Conservation (phyloP, 768 basidiomycete species). For the Exidia glandulosa region DNA sequence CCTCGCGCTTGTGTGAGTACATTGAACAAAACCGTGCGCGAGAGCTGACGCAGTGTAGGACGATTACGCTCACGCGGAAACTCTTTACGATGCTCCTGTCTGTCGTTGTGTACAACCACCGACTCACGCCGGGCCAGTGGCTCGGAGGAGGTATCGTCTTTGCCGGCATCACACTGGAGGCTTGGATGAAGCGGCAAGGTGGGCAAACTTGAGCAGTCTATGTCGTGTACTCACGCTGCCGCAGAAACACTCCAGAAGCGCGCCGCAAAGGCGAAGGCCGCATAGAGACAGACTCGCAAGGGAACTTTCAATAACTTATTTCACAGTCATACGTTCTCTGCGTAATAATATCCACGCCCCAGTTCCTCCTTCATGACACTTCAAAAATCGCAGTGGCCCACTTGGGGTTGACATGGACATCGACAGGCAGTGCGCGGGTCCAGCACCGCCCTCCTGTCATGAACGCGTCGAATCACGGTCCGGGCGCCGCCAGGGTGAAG, state of each 20-base stretch:
- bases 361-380: no score
- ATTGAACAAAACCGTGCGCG: conserved; percentile 5
- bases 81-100: conserved; percentile 97
- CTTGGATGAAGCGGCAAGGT: conserved; percentile 84
- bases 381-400: no score
- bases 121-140: conserved; percentile 81
- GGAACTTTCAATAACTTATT: conserved; percentile 55
- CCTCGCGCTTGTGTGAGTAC: conserved; percentile 72
- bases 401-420: no score
- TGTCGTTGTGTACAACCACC: conserved; percentile 85
- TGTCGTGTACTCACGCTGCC: conserved; percentile 4
- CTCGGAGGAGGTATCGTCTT: conserved; percentile 86
- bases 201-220: conserved; percentile 10
- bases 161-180: conserved; percentile 90
- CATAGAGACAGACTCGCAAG: conserved; percentile 42
- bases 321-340: neutral
- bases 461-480: no score
- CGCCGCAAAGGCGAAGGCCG: conserved; percentile 68
- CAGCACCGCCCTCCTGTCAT: no score
- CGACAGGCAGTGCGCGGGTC: no score
- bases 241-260: conserved; percentile 72
- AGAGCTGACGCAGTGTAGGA: conserved; percentile 33
- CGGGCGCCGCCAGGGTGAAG: no score
- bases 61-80: conserved; percentile 92
- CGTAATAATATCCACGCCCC: neutral